Evolutionary conservation across 2,329 filamentous ascomycete species (phyloP).

Genomic region (Ambrosiella xylebori): DNA sequence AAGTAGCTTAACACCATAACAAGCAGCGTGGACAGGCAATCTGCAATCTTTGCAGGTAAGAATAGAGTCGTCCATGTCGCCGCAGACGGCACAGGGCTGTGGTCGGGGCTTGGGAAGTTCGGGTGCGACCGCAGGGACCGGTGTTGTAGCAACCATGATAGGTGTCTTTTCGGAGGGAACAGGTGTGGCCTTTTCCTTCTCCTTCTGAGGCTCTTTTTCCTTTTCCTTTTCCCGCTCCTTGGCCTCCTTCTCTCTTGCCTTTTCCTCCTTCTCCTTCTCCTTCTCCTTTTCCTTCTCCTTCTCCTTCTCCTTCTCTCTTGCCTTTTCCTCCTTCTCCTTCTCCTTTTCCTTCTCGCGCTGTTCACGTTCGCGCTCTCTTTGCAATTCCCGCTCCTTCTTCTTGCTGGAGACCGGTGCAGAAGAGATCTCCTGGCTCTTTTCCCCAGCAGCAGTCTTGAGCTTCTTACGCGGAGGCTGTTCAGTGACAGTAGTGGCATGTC

Average conservation of each 20-base stretch:
- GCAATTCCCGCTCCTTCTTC: slow-evolving; percentile 21
- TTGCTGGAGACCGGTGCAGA: slow-evolving; percentile 23
- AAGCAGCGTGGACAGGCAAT: slow-evolving; percentile 76
- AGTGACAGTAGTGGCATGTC: neutral
- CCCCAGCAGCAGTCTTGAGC: slow-evolving; percentile 38
- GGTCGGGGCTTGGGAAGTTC: slow-evolving; percentile 53
- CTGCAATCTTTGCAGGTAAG: slow-evolving; percentile 75
- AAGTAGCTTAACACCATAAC: slow-evolving; percentile 69
- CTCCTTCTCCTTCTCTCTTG: slow-evolving; percentile 22
- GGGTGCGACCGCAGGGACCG: neutral
- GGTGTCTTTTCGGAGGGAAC: slow-evolving; percentile 29
- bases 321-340: slow-evolving; percentile 5
- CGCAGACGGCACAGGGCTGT: slow-evolving; percentile 75
- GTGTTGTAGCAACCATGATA: slow-evolving; percentile 18
- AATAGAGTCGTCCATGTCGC: slow-evolving; percentile 56
- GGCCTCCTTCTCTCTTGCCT: slow-evolving; percentile 17
- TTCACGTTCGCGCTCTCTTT: neutral
- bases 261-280: slow-evolving; percentile 6
- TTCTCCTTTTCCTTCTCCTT: neutral
- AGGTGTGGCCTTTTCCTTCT: slow-evolving; percentile 7
- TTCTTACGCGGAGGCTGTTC: slow-evolving; percentile 43
- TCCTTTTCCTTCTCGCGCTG: slow-evolving; percentile 2
- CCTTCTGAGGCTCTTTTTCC: slow-evolving; percentile 2
- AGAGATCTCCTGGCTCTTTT: slow-evolving; percentile 25
- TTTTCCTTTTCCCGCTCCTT: slow-evolving; percentile 18